Percentiles rank a stretch among this genome's conserved stretches.
phyloP scores from a whole-genome alignment of 2,329 filamentous ascomycete genomes.

The Rutstroemia sp. region DNA sequence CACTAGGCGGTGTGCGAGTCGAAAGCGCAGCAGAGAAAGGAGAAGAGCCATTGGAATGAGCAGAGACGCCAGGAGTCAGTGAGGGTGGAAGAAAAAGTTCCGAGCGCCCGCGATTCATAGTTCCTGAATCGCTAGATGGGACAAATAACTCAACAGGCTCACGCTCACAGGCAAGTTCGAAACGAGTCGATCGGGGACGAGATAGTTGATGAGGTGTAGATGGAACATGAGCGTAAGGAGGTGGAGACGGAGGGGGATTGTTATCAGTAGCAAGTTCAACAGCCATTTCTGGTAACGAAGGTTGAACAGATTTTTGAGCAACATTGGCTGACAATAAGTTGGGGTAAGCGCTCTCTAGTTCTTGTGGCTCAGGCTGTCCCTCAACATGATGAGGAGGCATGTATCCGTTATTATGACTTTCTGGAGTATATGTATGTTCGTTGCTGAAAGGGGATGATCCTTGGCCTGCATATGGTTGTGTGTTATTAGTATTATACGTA shows the following conservation, averaged over 20 bases:
- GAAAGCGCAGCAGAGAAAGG: not conserved
- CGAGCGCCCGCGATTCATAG: not conserved
- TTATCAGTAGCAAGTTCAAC: constrained; percentile 1
- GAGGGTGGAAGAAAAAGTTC: not conserved
- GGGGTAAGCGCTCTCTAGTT: not conserved
- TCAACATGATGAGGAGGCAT: not conserved
- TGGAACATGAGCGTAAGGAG: not conserved
- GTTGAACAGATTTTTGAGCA: not conserved
- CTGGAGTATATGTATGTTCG: not conserved
- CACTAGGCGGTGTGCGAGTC: not conserved
- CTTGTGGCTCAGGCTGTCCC: not conserved
- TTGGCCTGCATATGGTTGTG: not conserved
- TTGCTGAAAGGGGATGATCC: not conserved
- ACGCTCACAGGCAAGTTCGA: not conserved
- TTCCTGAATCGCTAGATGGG: not conserved
- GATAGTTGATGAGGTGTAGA: not conserved
- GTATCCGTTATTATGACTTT: not conserved
- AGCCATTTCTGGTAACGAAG: not conserved
- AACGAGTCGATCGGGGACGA: not conserved
- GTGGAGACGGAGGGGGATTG: not conserved
- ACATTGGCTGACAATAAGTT: not conserved
- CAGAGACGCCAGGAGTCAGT: not conserved
- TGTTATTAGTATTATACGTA: too few relatives aligned
- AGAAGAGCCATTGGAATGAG: not conserved
- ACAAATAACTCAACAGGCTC: constrained; percentile 1